Evolutionary conservation across 805 yeast species (phyloP).

Genomic region (Candida corydali): DNA sequence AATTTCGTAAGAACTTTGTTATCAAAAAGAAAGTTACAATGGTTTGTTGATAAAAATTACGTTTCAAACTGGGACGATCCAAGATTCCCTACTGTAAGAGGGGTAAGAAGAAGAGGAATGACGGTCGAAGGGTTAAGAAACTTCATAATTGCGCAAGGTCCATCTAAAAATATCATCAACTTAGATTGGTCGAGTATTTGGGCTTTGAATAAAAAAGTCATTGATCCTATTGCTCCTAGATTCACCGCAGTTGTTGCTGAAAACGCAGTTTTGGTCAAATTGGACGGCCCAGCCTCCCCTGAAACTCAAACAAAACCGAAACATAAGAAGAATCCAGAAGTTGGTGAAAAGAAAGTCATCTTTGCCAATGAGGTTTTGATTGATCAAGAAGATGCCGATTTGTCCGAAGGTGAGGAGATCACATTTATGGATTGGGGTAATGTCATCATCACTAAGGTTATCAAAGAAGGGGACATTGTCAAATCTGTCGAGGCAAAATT

Average conservation of each 20-base stretch:
- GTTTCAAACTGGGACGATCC: conserved; percentile 99
- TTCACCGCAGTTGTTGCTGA: conserved; percentile 70
- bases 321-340: conserved; percentile 91
- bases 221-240: conserved; percentile 97
- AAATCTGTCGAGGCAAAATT: conserved; percentile 69
- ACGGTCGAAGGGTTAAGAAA: conserved; percentile 94
- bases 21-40: conserved; percentile 96
- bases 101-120: conserved; percentile 99
- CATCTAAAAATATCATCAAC: conserved; percentile 94
- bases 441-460: conserved; percentile 68
- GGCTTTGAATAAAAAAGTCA: conserved; percentile 96
- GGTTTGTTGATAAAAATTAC: conserved; percentile 92
- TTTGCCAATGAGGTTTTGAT: conserved; percentile 61
- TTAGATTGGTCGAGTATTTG: conserved; percentile 97
- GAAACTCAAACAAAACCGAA: conserved; percentile 73
- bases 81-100: conserved; percentile 98
- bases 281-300: conserved; percentile 68
- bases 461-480: conserved; percentile 56
- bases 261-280: conserved; percentile 65
- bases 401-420: conserved; percentile 75
- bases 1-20: conserved; percentile 93
- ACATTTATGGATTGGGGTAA: conserved; percentile 99
- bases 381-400: conserved; percentile 81
- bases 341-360: conserved; percentile 79
- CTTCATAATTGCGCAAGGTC: conserved; percentile 94